Evolutionary conservation across 1,284 basidiomycete species (phyloP), one percentile per base, ranked within the genome.

Genomic region (Apiotrichum mycotoxinovorans): DNA sequence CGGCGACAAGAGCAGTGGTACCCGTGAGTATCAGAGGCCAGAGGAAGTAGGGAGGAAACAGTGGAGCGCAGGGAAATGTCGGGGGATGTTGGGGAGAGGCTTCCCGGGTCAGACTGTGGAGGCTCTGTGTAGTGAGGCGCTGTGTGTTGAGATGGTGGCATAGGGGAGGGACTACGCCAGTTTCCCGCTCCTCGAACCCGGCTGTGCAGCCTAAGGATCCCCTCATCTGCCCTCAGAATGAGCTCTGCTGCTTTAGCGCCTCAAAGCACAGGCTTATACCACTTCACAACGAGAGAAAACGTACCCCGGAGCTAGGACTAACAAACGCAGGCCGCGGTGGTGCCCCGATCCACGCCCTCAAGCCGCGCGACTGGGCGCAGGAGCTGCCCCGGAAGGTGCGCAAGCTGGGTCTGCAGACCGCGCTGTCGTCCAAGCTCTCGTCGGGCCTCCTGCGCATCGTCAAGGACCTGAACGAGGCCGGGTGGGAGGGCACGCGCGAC

Each of bases 371-470:
- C 76, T 94, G 93, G 74, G 86, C 89, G 64, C 94, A 91, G 45
- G 87, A 89, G 61, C 83, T 98, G 17, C 89, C 90, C 11, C 84
- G 91, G 58, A 94, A 95, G 76, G 88, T 96, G 55, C 84, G 92
- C 40, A 83, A 91, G 69, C 87, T 97, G 82, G 94, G 93, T n/a
- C 85, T 97, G 83, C 84, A 89, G 26, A 87, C 91, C 43, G 91
- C 91, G 1, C 78, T 97, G 49, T 91, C 89, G 60, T 82, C 85
- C 37, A 89, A 91, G 73, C 80, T 94, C 67, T 83, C 83, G 66
- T 87, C 91, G 62, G 83, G 84, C 33, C 78, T 83, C 33, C 79
- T 98, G 17, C 85, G 88, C 49, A 82, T 96, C 40, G 88, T 95
- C 63, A 79, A 83, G 37, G 59, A 83, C 80, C 56, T 94, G 84